Evolutionary conservation across 371 early-diverging fungal genomes (phyloP).

Genomic region (Circinella minor): DNA sequence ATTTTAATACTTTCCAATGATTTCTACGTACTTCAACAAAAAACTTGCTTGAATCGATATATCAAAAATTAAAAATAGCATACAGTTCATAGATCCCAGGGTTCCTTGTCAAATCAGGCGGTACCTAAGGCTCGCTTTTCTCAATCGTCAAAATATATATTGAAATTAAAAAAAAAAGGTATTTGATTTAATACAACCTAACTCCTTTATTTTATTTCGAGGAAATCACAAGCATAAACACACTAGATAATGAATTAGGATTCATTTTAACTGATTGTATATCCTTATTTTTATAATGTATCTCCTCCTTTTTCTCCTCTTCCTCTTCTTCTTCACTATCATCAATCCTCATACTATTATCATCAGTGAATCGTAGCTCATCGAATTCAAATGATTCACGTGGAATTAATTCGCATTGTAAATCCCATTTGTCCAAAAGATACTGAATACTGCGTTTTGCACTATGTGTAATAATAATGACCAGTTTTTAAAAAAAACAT

Average conservation of each 20-base stretch:
- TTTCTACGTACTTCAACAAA: too few species aligned
- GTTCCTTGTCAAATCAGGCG: too few species aligned
- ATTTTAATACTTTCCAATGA: too few species aligned
- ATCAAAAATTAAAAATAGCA: too few species aligned
- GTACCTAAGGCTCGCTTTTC: too few species aligned
- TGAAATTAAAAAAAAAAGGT: too few species aligned
- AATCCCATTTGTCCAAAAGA: slow-evolving; percentile 55
- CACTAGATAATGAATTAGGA: slow-evolving; percentile 39
- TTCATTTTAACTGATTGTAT: slow-evolving; percentile 16
- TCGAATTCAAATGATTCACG: slow-evolving; percentile 51
- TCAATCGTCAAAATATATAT: too few species aligned
- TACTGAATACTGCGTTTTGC: slow-evolving; percentile 60
- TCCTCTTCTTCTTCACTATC: slow-evolving; percentile 4
- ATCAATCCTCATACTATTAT: slow-evolving; percentile 17
- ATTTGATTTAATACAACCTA: too few species aligned
- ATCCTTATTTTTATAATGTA: too few species aligned
- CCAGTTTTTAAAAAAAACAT: background rate
- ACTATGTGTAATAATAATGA: slow-evolving; percentile 21
- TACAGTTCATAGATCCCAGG: too few species aligned
- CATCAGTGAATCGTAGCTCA: slow-evolving; percentile 37
- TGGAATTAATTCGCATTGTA: slow-evolving; percentile 45
- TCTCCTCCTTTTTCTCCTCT: background rate
- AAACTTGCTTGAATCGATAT: too few species aligned
- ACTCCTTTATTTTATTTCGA: background rate
- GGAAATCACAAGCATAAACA: slow-evolving; percentile 39